Base-by-base conservation (phyloP, 23 red algal species). In the Gracilaria domingensis region DNA sequence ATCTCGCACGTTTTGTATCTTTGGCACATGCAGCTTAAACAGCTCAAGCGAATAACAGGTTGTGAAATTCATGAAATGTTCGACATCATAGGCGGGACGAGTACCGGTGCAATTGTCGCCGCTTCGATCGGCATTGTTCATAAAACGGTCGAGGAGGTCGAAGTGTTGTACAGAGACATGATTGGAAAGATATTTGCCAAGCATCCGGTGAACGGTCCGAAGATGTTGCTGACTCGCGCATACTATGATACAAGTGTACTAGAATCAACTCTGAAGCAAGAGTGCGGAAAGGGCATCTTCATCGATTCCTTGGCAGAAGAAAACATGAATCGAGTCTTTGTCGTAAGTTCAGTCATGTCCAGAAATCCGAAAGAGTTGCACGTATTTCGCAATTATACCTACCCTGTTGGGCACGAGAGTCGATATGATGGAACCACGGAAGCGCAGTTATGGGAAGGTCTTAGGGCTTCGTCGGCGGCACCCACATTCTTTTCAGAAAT, bases 401-500 rank as follows among this genome's bases (percentile, higher is more conserved):
- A 95, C 72, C 86, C 93, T 8, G 35, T 86, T 21, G 96, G 96
- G 32, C 86, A 95, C 37, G 93, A 98, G 57, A 90, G 82, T 33
- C 79, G 96, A 30, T 98, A 98, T 54, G 83, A 88, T 73, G 96
- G 96, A 18, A 94, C 93, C 3, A 81, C 69, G 17, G 96, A 98
- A 25, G 93, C 94, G 37, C 81, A 88, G 49, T 62, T 98, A 24
- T 98, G 96, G 96, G 88, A 95, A 79, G 93, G 83, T 8, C 74
- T 98, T 29, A 82, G 96, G 9, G 93, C 93, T 24, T 98, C 96
- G 29, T 93, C 87, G 8, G 96, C 96, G 48, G 96, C 96, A 29
- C 96, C 96, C 21, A 98, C 96, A 11, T 98, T 95, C 67, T 98
- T 98, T 66, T 81, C 93, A 33, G 96, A 98, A 81, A 90, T 98